Base-by-base conservation (phyloP, 1,139 yeast genomes). In the Hansenula sp. region DNA sequence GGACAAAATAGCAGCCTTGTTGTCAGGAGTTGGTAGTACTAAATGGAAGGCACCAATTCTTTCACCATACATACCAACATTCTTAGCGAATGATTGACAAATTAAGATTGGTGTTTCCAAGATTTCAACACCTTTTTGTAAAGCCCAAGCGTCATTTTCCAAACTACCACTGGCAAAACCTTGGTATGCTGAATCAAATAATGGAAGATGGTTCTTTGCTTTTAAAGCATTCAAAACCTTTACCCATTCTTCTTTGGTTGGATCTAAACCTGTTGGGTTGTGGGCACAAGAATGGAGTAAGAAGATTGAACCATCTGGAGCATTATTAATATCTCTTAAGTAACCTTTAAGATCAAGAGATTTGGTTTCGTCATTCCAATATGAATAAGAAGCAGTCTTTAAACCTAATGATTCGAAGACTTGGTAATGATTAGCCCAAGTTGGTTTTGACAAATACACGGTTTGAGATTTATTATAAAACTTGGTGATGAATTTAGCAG, bases 181-280 rank as follows among this genome's bases (percentile, higher is more conserved):
- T 70, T 90, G 97, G 73, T 92, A 92, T 20, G 98, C 97, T 71
- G 87, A 82, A 68, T 92, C 98, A 57, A 92, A 87, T 60, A 90
- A 68, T 39, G 95, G 95, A 63, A 87, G 77, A 61, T 88, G 90
- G 42, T 75, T 71, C 58, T 79, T 76, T 37, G 58, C 49, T 52
- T 70, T 66, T 46, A 86, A 66, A 29, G 79, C 82, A 38, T 74
- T 71, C 40, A 85, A 71, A 39, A 92, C 82, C 60, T 73, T 65
- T 39, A 71, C 71, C 97, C 97, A 90, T 65, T 92, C 90, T 50
- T 81, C 94, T 42, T 72, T 68, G 24, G 87, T 81, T 52, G 95
- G 95, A 66, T 92, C 98, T 63, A 90, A 81, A 50, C 97, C 98
- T 27, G 98, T 92, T 47, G 98, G 98, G 68, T 92, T 92, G 68